A percentile compares a stretch with the other conserved stretches of the same genome.
Conservation (phyloP, 2,329 filamentous ascomycete genomes). For the Aspergillus sp. region DNA sequence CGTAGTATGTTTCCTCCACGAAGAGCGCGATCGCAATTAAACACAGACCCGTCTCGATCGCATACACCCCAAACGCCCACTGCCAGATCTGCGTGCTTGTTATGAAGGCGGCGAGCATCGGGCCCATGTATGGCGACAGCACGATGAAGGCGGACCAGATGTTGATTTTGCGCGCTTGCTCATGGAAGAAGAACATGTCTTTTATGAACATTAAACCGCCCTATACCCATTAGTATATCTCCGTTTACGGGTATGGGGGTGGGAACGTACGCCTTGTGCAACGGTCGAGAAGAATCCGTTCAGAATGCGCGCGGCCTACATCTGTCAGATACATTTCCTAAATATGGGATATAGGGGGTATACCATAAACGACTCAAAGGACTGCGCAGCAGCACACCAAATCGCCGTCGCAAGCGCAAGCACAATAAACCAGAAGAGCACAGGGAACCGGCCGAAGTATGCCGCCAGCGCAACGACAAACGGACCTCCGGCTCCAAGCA, state of each 20-base stretch:
- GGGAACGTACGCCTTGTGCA: conserved; percentile 35
- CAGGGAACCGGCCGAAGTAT: conserved; percentile 47
- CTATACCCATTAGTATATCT: conserved; percentile 1
- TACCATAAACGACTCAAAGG: conserved; percentile 40
- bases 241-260: not conserved
- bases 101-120: conserved; percentile 38
- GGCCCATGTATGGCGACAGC: conserved; percentile 28
- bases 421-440: conserved; percentile 44
- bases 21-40: conserved; percentile 34
- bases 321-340: not conserved
- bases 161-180: conserved; percentile 43
- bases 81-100: conserved; percentile 37
- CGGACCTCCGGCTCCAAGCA: conserved; percentile 45
- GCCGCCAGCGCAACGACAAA: conserved; percentile 42
- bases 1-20: conserved; percentile 41
- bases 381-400: conserved; percentile 40
- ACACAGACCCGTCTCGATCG: conserved; percentile 33
- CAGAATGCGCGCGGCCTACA: conserved; percentile 41
- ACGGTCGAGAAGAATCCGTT: conserved; percentile 48
- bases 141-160: conserved; percentile 40
- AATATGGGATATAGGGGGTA: fast-evolving
- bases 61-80: conserved; percentile 38
- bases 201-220: conserved; percentile 47
- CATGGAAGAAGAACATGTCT: conserved; percentile 44
- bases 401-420: conserved; percentile 38